phyloP scores from a whole-genome alignment of 192 early-diverging fungal genomes.

The Podila epigama region DNA sequence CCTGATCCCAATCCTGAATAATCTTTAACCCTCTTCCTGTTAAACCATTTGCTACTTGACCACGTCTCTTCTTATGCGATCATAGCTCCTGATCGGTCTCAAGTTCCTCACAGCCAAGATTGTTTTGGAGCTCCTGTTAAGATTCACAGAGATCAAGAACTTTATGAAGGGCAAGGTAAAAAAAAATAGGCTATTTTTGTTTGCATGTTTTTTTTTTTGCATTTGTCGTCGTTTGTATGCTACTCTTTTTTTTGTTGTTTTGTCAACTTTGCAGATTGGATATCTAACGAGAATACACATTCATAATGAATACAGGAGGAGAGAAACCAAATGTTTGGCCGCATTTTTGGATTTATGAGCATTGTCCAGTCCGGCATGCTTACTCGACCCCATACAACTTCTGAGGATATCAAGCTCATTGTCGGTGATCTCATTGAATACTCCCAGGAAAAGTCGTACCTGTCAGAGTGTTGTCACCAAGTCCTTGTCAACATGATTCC shows the following conservation, averaged over 20 bases:
- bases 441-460: slow-evolving; percentile 78
- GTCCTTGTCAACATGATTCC: slow-evolving; percentile 69
- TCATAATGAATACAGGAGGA: slow-evolving; percentile 71
- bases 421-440: slow-evolving; percentile 72
- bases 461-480: slow-evolving; percentile 79
- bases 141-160: slow-evolving; percentile 66
- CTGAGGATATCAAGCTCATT: slow-evolving; percentile 76
- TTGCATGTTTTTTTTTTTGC: background rate
- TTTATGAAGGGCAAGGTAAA: slow-evolving; percentile 69
- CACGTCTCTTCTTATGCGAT: no score
- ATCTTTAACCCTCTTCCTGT: no score
- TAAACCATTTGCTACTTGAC: no score
- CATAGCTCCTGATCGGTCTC: slow-evolving; percentile 45
- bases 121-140: slow-evolving; percentile 75
- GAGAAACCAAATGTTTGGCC: slow-evolving; percentile 88
- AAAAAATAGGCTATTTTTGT: background rate
- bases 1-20: no score
- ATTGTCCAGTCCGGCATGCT: slow-evolving; percentile 84
- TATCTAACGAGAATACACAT: background rate
- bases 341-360: slow-evolving; percentile 88
- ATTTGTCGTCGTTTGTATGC: background rate
- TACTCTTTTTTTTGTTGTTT: no score
- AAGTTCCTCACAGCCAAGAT: slow-evolving; percentile 56
- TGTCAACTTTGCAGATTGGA: background rate
- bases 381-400: slow-evolving; percentile 63